These are phyloP conservation scores for Scenedesmus sp. DNA, from an alignment of 163 green algal genomes.

Conservation along the genomic window DNA sequence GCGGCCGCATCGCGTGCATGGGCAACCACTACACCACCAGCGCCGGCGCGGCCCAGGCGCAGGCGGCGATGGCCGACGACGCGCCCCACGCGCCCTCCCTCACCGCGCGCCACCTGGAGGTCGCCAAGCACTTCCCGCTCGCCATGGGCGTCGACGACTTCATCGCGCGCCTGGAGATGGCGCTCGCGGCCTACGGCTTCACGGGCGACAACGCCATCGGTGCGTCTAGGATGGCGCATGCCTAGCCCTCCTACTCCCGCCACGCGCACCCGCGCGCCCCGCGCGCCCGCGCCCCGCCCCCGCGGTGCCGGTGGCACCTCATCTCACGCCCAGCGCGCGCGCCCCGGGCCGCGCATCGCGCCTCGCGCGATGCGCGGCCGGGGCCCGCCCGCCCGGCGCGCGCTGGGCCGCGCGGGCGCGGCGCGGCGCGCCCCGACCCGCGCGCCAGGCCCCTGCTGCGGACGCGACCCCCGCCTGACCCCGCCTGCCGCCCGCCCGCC, in stretches of 20 bases:
- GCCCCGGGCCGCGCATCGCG: too few species aligned
- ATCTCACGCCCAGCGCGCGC: too few species aligned
- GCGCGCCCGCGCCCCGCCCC: too few species aligned
- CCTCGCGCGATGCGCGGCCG: too few species aligned
- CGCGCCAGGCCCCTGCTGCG: background rate
- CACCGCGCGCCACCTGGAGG: constrained; percentile 31
- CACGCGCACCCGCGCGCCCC: too few species aligned
- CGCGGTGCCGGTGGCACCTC: too few species aligned
- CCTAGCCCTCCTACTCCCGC: too few species aligned
- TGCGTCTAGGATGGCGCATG: too few species aligned
- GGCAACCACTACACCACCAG: constrained; percentile 35
- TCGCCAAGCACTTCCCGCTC: constrained; percentile 63
- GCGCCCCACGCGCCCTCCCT: constrained; percentile 32
- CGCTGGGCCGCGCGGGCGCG: too few species aligned
- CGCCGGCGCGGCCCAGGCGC: background rate
- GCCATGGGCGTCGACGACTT: constrained; percentile 66
- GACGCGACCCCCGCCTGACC: background rate
- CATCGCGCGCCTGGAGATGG: constrained; percentile 61
- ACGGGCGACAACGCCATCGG: constrained; percentile 68
- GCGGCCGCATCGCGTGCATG: constrained; percentile 44
- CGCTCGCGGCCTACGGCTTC: constrained; percentile 59
- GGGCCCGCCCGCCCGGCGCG: too few species aligned
- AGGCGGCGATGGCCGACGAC: constrained; percentile 46
- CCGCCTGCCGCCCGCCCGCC: too few species aligned
- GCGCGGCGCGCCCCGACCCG: too few species aligned